Evolutionary conservation across 768 basidiomycete species (phyloP).

Genomic region (Suillus placidus): DNA sequence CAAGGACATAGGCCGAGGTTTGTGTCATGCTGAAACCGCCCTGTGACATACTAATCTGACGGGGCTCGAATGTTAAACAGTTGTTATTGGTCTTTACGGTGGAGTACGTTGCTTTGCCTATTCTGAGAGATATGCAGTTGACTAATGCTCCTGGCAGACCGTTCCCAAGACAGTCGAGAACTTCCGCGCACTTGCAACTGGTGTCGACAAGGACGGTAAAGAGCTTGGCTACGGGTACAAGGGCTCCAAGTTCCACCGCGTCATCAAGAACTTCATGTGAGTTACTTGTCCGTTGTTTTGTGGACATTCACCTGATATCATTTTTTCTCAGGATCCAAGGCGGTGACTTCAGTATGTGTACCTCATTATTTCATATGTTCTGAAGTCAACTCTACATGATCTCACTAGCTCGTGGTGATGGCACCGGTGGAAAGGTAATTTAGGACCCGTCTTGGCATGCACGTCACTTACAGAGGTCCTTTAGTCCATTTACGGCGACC

Average conservation of each 20-base stretch:
- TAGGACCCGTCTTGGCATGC: conserved; percentile 12
- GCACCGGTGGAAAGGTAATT: conserved; percentile 84
- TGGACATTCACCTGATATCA: background rate
- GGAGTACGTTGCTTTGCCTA: conserved; percentile 52
- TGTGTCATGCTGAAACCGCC: conserved; percentile 23
- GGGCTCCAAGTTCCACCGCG: conserved; percentile 94
- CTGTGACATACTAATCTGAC: background rate
- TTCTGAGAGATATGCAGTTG: background rate
- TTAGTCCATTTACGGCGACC: conserved; percentile 87
- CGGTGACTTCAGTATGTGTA: conserved; percentile 89
- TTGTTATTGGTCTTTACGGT: conserved; percentile 88
- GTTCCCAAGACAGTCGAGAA: conserved; percentile 98
- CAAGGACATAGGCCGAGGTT: conserved; percentile 80
- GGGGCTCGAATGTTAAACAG: conserved; percentile 39
- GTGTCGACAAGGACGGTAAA: conserved; percentile 64
- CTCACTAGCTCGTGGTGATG: conserved; percentile 74
- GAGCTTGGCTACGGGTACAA: conserved; percentile 89
- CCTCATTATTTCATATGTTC: conserved; percentile 17
- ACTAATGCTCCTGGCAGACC: conserved; percentile 49
- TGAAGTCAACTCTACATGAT: conserved; percentile 17
- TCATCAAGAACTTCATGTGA: conserved; percentile 93
- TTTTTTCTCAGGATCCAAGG: conserved; percentile 79
- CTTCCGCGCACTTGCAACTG: conserved; percentile 92
- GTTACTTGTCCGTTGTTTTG: conserved; percentile 20
- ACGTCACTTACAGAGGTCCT: conserved; percentile 8